Base-by-base conservation (phyloP, 2,329 filamentous ascomycete genomes). In the Arthrobotrys iridis region DNA sequence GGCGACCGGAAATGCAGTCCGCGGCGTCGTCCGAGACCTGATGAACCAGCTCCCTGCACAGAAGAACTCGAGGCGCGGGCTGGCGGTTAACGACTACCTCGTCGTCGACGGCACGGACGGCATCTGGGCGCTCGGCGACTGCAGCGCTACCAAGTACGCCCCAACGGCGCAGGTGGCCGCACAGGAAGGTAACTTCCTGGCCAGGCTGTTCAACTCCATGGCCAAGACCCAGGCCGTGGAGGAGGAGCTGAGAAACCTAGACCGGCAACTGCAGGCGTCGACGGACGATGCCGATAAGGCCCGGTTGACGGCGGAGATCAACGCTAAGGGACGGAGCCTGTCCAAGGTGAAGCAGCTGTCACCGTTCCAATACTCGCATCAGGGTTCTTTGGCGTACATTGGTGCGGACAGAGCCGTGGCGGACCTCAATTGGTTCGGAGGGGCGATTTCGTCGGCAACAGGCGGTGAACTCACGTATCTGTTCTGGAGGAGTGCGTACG, bases 281-380 rank as follows among this genome's bases (percentile, higher is more conserved):
- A 83, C 85, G 79, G 85, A 87, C 58, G 87, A 88, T 33, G 83
- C 85, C 65, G 85, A 88, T 73, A 85, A 88, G 80, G 80, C 85
- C 79, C 82, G 87, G 64, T 86, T 90, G 75, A 88, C 88, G 59
- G 84, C 84, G 75, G 87, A 96, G 84, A 97, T 99, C 81, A 93
- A 95, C 84, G 85, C 88, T 62, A 86, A 93, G 78, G 93, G 97
- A 87, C 93, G 91, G 84, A 89, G 95, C 82, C 87, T 98, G 79
- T 89, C 92, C 77, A 89, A 93, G 79, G 89, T 95, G 83, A 97
- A 96, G 87, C 91, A 96, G 83, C 90, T 97, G 83, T 96, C 95
- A 82, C 95, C 95, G 62, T 99, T 99, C 87, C 91, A 96, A 85
- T 99, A 99, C 88, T 95, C 92, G 40, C 95, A 99, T 86, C 93